A percentile compares a stretch with the other conserved stretches of the same genome.
phyloP scores from a whole-genome alignment of 495 filamentous ascomycete genomes.

The Aspergillus conjunctus region DNA sequence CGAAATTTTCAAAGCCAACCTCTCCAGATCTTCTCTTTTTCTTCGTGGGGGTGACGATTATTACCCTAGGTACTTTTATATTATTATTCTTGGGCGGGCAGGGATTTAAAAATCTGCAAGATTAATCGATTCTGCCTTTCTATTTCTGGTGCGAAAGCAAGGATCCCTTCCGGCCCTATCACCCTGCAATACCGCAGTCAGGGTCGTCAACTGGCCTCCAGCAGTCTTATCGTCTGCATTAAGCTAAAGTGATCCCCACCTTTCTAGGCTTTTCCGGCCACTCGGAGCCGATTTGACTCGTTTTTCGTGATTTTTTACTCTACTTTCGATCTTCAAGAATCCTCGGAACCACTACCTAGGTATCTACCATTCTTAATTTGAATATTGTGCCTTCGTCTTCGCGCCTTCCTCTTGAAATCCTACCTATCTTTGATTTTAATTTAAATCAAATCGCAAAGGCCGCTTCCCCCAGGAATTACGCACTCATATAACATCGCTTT shows the following conservation, averaged over 20 bases:
- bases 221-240: slow-evolving; percentile 20
- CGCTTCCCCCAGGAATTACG: too few relatives aligned
- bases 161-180: not conserved
- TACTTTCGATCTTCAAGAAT: slow-evolving; percentile 4
- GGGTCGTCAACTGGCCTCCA: not conserved
- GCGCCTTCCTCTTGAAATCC: too few relatives aligned
- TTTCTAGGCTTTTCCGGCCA: slow-evolving; percentile 11
- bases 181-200: not conserved
- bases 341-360: slow-evolving; percentile 1
- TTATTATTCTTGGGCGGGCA: not conserved
- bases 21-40: not conserved
- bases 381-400: not conserved
- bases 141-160: not conserved
- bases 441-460: too few relatives aligned
- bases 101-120: slow-evolving; percentile 2
- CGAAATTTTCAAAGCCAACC: not conserved
- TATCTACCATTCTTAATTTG: not conserved
- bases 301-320: slow-evolving; percentile 9
- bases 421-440: too few relatives aligned
- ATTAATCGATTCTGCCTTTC: not conserved
- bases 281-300: slow-evolving; percentile 14
- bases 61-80: not conserved
- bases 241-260: slow-evolving; percentile 19
- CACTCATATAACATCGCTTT: not conserved
- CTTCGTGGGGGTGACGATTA: not conserved